Base-by-base conservation (phyloP, 1,284 basidiomycete genomes). In the Trichosporon coremiiforme region DNA sequence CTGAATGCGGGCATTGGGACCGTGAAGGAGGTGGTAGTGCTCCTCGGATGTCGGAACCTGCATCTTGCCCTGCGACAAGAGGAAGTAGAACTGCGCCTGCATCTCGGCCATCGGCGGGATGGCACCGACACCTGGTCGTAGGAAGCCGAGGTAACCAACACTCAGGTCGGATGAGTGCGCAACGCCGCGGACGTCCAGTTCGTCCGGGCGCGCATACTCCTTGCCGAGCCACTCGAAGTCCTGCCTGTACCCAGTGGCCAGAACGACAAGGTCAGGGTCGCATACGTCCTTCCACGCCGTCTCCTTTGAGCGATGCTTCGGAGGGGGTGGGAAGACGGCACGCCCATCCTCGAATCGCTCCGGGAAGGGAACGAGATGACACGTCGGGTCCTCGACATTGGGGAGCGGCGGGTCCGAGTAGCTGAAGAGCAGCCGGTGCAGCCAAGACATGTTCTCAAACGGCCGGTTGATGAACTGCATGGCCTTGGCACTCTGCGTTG, bases 71-170 rank as follows among this genome's bases (percentile, higher is more conserved):
- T 85, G 85, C 25, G 89, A 77, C 7, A 89, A 75, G 2, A 87
- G 85, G 60, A 88, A 86, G 87, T 88, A 90, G 71, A 89, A 86
- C 79, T 89, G 87, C 0, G 85, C 80, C 75, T 89, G 88, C 85
- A 89, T 88, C 79, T 90, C 89, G 1, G 88, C 86, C 66, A 90
- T 88, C 0, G 89, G 89, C 0, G 89, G 89, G 67, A 90, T 90
- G 0, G 89, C 89, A 86, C 87, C 88, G 63, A 89, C 88, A 50
- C 88, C 89, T 4, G 89, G 89, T 22, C 89, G 81, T 1, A 90
- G 86, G 76, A 89, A 90, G 0, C 89, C 89, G 68, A 90, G 87
- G 74, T 88, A 90, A 0, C 83, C 87, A 10, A 90, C 84, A 57
- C 78, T 85, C 62, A 86, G 83, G 73, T 89, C 88, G 3, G 85